A percentile compares a stretch with the other conserved stretches of the same genome.
Evolutionary conservation across 148 eudicot species (phyloP).

Genomic region (Spergularia bocconei): DNA sequence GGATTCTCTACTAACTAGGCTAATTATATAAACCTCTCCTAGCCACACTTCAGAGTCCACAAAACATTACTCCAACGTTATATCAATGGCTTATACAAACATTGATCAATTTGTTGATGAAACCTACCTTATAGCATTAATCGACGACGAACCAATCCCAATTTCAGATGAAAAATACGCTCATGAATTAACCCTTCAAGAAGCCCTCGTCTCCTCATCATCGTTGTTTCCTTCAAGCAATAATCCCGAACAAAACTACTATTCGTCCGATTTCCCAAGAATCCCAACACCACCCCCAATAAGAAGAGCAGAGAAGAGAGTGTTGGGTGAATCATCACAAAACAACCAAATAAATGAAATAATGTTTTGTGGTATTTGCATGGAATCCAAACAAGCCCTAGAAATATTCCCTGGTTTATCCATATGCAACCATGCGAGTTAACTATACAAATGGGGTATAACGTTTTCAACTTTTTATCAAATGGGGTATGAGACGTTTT

Average conservation of each 20-base stretch:
- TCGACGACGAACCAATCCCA: conserved; percentile 40
- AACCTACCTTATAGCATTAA: conserved; percentile 43
- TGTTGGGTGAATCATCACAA: conserved; percentile 18
- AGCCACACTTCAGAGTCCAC: no score
- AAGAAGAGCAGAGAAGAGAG: neutral
- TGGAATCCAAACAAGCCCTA: conserved; percentile 36
- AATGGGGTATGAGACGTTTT: no score
- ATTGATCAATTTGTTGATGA: conserved; percentile 37
- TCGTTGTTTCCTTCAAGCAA: neutral
- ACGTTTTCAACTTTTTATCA: no score
- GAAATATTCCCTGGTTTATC: conserved; percentile 35
- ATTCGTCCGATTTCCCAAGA: neutral
- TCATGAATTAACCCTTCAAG: conserved; percentile 45
- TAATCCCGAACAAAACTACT: neutral
- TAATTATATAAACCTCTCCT: no score
- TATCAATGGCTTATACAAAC: conserved; percentile 19
- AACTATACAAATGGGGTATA: no score
- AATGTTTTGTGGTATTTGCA: conserved; percentile 65
- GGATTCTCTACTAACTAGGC: no score
- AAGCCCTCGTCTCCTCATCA: conserved; percentile 39
- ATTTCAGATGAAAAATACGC: conserved; percentile 64
- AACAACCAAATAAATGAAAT: conserved; percentile 5
- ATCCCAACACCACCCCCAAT: neutral
- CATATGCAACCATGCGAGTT: conserved; percentile 41
- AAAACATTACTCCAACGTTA: no score